Base-by-base conservation (phyloP, 1,139 yeast genomes). In the Saccharomycopsis hybrid region DNA sequence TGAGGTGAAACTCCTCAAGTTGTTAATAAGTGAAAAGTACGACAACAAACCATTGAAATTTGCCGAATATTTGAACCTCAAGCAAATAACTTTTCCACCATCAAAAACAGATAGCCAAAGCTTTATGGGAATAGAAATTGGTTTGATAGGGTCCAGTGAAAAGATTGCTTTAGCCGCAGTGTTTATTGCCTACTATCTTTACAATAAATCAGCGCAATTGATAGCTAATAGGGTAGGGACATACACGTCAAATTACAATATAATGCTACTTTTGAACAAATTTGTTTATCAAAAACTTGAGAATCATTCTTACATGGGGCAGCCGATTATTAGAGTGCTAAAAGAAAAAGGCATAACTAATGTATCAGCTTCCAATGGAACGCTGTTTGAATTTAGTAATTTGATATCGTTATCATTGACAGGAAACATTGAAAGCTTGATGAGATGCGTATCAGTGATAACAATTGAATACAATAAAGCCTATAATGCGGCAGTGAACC, bases 351-450 rank as follows among this genome's bases (percentile, higher is more conserved):
- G 39, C 39, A 36, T 9, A 8, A 13, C 24, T 13, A 36, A 13
- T 36, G 18, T 44, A 24, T 31, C 41, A n/a, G 44, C 30, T 2
- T 48, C 50, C 4, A 24, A 13, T 7, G 4, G 7, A 3, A 18
- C 31, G 11, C 42, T 9, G 13, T 47, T 47, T 37, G 53, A 50
- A 30, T 50, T 50, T 30, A 50, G 53, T n/a, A 47, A 50, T 25
- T 43, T 32, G n/a, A 7, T 38, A 7, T 30, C 30, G 13, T 28
- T 50, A n/a, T 7, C 33, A 13, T 11, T 50, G 7, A n/a, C 18
- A n/a, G 48, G 51, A 13, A 28, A 28, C 9, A 29, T 47, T 9
- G 42, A 13, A 13, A 36, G 43, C 9, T 18, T 48, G 8, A 32
- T 48, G 31, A 32, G 28, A 8, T 5, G 37, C 11, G 4, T 43